Evolutionary conservation across 805 yeast species (phyloP).

Genomic region (Schwanniomyces polymorphus): DNA sequence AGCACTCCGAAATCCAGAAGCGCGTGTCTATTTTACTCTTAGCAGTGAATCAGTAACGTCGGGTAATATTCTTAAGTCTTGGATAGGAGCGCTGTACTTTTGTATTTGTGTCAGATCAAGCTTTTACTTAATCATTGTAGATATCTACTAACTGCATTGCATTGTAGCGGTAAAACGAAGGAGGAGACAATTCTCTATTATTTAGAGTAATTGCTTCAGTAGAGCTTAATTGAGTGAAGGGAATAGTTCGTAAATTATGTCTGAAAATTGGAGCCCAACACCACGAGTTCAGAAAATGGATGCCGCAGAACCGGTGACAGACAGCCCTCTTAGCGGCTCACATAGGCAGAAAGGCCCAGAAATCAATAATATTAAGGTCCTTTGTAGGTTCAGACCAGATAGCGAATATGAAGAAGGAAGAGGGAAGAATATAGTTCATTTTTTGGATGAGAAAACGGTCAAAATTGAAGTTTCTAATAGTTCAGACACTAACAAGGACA

Average conservation of each 20-base stretch:
- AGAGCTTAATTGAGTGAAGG: neutral
- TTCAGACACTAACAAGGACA: constrained; percentile 13
- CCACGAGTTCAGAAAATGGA: neutral
- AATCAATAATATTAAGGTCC: constrained; percentile 54
- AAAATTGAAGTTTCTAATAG: constrained; percentile 16
- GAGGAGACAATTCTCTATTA: neutral
- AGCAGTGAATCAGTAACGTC: neutral
- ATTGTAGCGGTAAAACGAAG: neutral
- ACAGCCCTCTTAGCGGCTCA: neutral
- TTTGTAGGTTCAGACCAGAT: constrained; percentile 71
- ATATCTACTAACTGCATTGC: neutral
- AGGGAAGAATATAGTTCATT: constrained; percentile 16
- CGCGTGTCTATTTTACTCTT: neutral
- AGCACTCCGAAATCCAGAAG: too few relatives aligned
- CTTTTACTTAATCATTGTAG: neutral
- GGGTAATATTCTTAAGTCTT: neutral
- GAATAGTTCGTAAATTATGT: neutral
- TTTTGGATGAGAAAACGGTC: constrained; percentile 26
- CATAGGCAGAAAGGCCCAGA: neutral
- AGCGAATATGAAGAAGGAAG: constrained; percentile 29
- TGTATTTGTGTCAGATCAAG: neutral
- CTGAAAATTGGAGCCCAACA: neutral
- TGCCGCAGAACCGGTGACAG: neutral
- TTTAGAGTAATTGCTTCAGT: neutral
- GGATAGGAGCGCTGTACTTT: neutral